phyloP scores from a whole-genome alignment of 179 eudicot genomes.

The Patellifolia procumbens region DNA sequence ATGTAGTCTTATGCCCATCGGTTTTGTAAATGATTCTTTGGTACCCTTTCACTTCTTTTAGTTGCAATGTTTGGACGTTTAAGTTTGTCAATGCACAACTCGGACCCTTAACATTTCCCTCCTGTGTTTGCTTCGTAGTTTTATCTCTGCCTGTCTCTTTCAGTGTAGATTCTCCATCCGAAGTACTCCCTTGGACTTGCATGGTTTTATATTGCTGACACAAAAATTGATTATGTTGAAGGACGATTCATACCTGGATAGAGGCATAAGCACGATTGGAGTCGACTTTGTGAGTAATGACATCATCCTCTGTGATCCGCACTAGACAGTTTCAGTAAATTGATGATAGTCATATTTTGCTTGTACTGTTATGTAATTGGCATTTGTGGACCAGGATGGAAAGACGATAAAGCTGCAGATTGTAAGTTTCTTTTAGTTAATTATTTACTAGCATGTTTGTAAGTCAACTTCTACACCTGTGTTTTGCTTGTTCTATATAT shows the following conservation, averaged over 20 bases:
- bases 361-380: conserved; percentile 25
- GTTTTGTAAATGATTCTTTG: no score
- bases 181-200: background rate
- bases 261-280: conserved; percentile 34
- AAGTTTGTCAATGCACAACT: no score
- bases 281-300: conserved; percentile 30
- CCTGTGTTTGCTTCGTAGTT: no score
- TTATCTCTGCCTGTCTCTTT: no score
- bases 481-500: conserved; percentile 18
- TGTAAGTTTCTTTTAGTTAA: conserved; percentile 10
- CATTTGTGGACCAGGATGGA: conserved; percentile 31
- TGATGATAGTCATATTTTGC: background rate
- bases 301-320: background rate
- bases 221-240: background rate
- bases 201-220: background rate
- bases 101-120: no score
- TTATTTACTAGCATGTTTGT: no score
- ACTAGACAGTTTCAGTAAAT: background rate
- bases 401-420: conserved; percentile 33
- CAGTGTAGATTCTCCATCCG: background rate
- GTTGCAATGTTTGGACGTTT: no score
- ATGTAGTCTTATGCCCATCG: no score
- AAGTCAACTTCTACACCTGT: background rate
- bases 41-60: no score
- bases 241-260: conserved; percentile 34